Evolutionary conservation across 1,284 basidiomycete genomes (phyloP).

Genomic region (Trametes pubescens): DNA sequence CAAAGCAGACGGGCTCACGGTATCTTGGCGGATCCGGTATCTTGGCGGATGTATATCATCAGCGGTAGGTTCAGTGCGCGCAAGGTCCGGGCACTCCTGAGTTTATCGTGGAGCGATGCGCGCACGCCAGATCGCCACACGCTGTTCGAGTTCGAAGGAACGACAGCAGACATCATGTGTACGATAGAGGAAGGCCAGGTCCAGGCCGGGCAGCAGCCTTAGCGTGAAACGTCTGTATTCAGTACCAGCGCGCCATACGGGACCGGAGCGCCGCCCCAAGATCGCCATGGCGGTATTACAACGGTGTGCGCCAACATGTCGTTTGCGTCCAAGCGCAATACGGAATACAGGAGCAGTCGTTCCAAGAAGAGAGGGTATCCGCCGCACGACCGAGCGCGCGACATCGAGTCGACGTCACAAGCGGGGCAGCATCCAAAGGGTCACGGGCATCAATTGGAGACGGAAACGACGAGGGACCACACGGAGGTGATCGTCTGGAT

Average conservation of each 20-base stretch:
- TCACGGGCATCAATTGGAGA: not conserved
- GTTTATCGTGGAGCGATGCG: not conserved
- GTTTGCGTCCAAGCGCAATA: not conserved
- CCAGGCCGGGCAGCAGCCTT: not conserved
- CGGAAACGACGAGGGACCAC: slow-evolving; percentile 20
- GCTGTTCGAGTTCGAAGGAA: not conserved
- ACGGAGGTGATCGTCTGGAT: slow-evolving; percentile 31
- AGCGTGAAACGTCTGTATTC: not conserved
- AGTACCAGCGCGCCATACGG: not conserved
- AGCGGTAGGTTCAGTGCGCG: too few species aligned
- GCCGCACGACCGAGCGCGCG: not conserved
- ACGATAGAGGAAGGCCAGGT: not conserved
- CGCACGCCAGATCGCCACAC: not conserved
- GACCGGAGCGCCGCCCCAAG: not conserved
- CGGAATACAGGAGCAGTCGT: not conserved
- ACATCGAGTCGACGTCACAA: not conserved
- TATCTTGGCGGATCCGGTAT: not conserved
- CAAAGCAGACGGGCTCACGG: not conserved
- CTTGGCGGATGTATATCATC: too few species aligned
- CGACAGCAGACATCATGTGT: not conserved
- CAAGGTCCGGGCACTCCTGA: not conserved
- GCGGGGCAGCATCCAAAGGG: not conserved
- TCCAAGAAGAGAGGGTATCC: not conserved
- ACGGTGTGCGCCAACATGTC: not conserved
- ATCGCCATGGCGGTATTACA: not conserved